These are phyloP conservation scores for Artemisia tridentata DNA, from an alignment of 129 eudicot species.

Conservation along the genomic window DNA sequence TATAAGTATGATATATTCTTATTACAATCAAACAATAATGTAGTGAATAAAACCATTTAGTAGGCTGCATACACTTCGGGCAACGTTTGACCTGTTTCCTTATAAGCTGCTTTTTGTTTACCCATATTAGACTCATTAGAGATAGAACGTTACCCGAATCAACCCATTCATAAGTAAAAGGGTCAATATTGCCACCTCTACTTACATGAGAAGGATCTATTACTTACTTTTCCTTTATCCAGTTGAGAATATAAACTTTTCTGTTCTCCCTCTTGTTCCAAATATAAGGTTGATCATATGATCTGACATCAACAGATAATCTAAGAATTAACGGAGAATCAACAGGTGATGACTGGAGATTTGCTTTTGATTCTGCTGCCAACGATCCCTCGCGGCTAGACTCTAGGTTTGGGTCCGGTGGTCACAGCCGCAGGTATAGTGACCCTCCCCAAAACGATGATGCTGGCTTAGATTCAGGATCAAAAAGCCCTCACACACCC, in stretches of 20 bases:
- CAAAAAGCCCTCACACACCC: slow-evolving; percentile 79
- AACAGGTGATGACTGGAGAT: slow-evolving; percentile 88
- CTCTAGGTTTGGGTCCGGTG: slow-evolving; percentile 54
- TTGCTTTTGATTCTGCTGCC: slow-evolving; percentile 95
- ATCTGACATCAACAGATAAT: slow-evolving; percentile 30
- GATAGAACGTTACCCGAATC: background rate
- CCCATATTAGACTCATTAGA: too few relatives aligned
- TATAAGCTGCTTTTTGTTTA: background rate
- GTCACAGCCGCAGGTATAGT: slow-evolving; percentile 76
- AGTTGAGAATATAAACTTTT: background rate
- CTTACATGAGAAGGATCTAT: background rate
- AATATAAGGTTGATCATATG: slow-evolving; percentile 47
- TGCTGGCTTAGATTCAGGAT: slow-evolving; percentile 33
- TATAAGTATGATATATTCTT: background rate
- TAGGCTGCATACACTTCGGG: background rate
- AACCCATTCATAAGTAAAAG: background rate
- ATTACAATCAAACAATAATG: background rate
- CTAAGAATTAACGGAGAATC: slow-evolving; percentile 53
- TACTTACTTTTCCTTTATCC: slow-evolving; percentile 24
- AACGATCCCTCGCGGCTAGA: slow-evolving; percentile 58
- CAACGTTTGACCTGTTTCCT: background rate
- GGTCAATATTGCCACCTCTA: background rate
- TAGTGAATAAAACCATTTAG: background rate
- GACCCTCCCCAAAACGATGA: slow-evolving; percentile 74
- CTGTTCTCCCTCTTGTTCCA: slow-evolving; percentile 35